Evolutionary conservation across 2,329 filamentous ascomycete genomes (phyloP), one percentile per base, ranked within the genome.

Genomic region (Magnaporthiopsis rhizophila): DNA sequence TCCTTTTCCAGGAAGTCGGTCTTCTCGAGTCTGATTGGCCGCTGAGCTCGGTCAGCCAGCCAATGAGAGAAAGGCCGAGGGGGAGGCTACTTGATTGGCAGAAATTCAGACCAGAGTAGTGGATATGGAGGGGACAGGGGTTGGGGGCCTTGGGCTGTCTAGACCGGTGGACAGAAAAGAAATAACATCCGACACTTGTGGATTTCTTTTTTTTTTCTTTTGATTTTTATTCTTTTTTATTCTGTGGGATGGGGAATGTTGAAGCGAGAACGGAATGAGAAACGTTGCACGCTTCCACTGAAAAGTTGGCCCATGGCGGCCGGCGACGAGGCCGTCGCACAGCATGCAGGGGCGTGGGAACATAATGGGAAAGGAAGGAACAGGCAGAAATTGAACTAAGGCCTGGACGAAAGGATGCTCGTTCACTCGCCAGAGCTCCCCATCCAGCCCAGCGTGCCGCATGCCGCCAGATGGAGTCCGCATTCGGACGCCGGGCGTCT

Each of bases 21-120:
- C 30, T 66, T 69, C 64, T 69, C 68, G 32, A n/a, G 11, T 38
- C 34, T 70, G 63, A 72, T 72, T 72, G 70, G 71, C 30, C 38
- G 34, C 60, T 18, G 21, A n/a, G 18, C 13, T 53, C 45, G 6
- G 45, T 53, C 45, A 53, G 26, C 58, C 32, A 32, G 30, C 32
- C 18, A 28, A 60, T 60, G 24, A 63, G 15, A 63, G 45, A 63
- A 63, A 59, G 62, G 57, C 62, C 62, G 62, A 63, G 30, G 57
- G 57, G 57, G 26, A 58, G 57, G 57, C 3, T 30, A 32, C 57
- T 12, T 28, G 57, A 32, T 58, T 28, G 57, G 57, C 24, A 28
- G 57, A 32, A 24, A 58, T 28, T 28, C 57, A 28, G 26, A 58
- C 13, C 7, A 13, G 5, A 32, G 24, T 30, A 30, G 30, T 32